These are phyloP conservation scores for Jamesozyma jinghongensis DNA, from an alignment of 805 yeast species.

Conservation along the genomic window DNA sequence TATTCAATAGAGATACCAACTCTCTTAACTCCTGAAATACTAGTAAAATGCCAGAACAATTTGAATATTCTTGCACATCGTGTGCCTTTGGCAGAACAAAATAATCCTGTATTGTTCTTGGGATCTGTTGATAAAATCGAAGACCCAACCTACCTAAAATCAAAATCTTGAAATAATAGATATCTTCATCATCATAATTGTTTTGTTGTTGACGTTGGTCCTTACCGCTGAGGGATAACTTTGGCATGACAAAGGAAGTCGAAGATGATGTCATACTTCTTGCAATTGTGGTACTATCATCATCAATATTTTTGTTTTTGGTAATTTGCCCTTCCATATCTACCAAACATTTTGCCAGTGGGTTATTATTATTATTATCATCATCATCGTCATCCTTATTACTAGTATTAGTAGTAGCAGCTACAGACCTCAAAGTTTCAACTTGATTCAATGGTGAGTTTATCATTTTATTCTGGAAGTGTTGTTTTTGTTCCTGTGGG, in stretches of 20 bases:
- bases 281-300: conserved; percentile 12
- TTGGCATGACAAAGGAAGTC: conserved; percentile 30
- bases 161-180: conserved; percentile 12
- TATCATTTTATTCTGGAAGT: neutral
- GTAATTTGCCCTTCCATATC: neutral
- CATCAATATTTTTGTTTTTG: conserved; percentile 1
- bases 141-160: conserved; percentile 23
- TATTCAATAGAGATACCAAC: conserved; percentile 17
- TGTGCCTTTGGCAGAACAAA: conserved; percentile 19
- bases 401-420: neutral
- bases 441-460: neutral
- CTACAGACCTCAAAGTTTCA: neutral
- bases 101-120: conserved; percentile 16
- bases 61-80: conserved; percentile 10
- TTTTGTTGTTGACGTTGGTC: neutral
- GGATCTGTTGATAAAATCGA: conserved; percentile 18
- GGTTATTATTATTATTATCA: neutral
- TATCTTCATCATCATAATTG: neutral
- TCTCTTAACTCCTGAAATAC: conserved; percentile 21
- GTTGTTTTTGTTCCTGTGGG: neutral
- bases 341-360: too few relatives aligned
- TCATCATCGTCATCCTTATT: neutral
- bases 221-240: conserved; percentile 12
- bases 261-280: conserved; percentile 22
- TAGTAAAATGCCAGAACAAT: conserved; percentile 17